Conservation (phyloP, 2,329 filamentous ascomycete species). For the Curvularia spicifera region DNA sequence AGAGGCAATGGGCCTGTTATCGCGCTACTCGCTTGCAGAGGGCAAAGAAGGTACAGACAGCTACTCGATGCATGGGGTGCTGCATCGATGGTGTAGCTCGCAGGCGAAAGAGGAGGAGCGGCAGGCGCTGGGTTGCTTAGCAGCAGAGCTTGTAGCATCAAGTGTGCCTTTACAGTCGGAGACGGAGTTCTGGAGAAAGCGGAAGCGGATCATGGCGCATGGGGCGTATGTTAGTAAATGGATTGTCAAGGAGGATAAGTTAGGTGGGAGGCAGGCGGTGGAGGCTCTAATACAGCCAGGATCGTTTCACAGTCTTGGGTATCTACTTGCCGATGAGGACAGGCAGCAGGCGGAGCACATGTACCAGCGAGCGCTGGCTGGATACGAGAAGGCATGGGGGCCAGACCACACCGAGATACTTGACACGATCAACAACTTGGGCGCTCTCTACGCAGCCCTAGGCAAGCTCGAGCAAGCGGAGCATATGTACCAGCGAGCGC, state of each 20-base stretch:
- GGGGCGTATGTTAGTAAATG: slow-evolving; percentile 13
- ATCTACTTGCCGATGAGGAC: too few relatives aligned
- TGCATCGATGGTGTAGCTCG: slow-evolving; percentile 21
- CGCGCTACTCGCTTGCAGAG: neutral
- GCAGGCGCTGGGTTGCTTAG: slow-evolving; percentile 14
- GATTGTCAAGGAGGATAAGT: neutral
- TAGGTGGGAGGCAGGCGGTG: neutral
- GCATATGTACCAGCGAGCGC: slow-evolving; percentile 10
- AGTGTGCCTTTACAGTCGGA: slow-evolving; percentile 3
- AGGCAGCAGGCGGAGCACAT: too few relatives aligned
- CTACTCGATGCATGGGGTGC: slow-evolving; percentile 26
- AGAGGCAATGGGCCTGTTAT: neutral
- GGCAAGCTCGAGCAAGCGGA: slow-evolving; percentile 9
- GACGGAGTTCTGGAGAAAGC: slow-evolving; percentile 18
- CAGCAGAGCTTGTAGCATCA: slow-evolving; percentile 7
- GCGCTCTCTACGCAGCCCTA: slow-evolving; percentile 5
- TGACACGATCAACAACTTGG: too few relatives aligned
- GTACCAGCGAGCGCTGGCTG: too few relatives aligned
- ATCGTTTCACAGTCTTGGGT: too few relatives aligned
- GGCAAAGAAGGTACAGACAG: slow-evolving; percentile 12
- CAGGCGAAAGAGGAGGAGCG: slow-evolving; percentile 9
- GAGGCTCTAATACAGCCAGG: slow-evolving; percentile 6
- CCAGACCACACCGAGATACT: too few relatives aligned
- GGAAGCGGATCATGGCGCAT: slow-evolving; percentile 19
- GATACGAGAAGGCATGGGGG: too few relatives aligned